phyloP scores from a whole-genome alignment of 305 asterid species.

The Rubia peregrina region DNA sequence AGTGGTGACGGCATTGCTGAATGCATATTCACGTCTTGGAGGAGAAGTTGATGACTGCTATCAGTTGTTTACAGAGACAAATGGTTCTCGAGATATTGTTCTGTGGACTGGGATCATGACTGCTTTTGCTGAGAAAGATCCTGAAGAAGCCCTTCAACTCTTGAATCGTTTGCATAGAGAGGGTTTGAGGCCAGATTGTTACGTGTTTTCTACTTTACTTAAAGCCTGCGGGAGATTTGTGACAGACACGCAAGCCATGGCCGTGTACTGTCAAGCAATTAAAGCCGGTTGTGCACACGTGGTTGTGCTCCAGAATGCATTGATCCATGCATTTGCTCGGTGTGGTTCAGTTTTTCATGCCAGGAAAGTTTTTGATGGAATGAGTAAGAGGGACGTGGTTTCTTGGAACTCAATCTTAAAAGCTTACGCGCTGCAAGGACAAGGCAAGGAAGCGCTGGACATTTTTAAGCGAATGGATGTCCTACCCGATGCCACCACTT shows the following conservation, averaged over 20 bases:
- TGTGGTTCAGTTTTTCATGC: conserved; percentile 56
- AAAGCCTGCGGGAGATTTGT: conserved; percentile 69
- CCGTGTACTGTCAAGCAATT: conserved; percentile 50
- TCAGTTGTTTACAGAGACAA: conserved; percentile 50
- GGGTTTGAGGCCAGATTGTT: conserved; percentile 42
- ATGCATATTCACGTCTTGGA: conserved; percentile 51
- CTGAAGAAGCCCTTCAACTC: conserved; percentile 39
- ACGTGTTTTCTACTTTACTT: conserved; percentile 45
- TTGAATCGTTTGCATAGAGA: conserved; percentile 46
- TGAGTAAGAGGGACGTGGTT: conserved; percentile 54
- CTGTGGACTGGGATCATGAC: conserved; percentile 64
- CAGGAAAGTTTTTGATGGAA: conserved; percentile 46
- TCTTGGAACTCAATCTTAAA: conserved; percentile 81
- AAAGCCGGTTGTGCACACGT: conserved; percentile 35
- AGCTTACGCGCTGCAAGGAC: conserved; percentile 72
- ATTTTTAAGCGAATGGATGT: conserved; percentile 46
- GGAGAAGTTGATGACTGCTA: conserved; percentile 39
- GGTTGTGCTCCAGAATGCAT: conserved; percentile 48
- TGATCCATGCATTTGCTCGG: conserved; percentile 67
- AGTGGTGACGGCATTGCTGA: conserved; percentile 59
- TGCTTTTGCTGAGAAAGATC: conserved; percentile 46
- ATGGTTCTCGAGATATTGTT: conserved; percentile 41
- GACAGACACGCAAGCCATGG: conserved; percentile 43
- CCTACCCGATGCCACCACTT: conserved; percentile 55
- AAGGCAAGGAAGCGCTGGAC: conserved; percentile 41